Conservation (phyloP, 2,329 filamentous ascomycete genomes). For the Bertia moriformis region DNA sequence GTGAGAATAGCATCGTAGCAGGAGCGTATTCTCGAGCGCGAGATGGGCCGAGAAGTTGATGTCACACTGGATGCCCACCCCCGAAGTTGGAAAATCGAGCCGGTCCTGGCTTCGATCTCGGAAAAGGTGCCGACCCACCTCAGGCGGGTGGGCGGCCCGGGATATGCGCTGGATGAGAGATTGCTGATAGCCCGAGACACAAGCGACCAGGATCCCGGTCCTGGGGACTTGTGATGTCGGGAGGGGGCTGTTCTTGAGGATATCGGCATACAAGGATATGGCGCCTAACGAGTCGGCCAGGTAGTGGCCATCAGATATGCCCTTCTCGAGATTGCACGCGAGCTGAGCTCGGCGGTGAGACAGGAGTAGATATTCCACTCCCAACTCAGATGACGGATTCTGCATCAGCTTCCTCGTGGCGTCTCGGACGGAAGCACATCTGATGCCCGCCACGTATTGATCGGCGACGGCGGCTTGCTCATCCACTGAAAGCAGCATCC, state of each 20-base stretch:
- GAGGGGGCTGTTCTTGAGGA: not conserved
- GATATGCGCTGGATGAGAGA: conserved; percentile 5
- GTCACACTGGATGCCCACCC: conserved; percentile 74
- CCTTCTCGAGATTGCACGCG: not conserved
- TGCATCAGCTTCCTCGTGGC: no score
- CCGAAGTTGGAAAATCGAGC: conserved; percentile 65
- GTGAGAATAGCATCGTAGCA: conserved; percentile 70
- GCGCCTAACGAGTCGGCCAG: no score
- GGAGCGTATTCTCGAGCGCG: conserved; percentile 67
- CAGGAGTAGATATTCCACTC: not conserved
- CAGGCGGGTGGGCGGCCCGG: conserved; percentile 5
- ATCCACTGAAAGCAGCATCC: no score
- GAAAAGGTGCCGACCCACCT: no score
- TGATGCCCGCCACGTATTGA: not conserved
- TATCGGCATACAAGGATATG: not conserved
- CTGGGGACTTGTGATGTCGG: no score
- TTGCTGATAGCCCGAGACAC: conserved; percentile 3
- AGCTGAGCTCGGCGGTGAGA: not conserved
- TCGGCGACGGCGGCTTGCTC: not conserved
- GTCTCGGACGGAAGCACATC: not conserved
- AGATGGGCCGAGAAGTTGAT: conserved; percentile 83
- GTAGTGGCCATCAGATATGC: not conserved
- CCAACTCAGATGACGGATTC: no score
- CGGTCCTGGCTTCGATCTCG: conserved; percentile 39
- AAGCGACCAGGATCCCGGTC: not conserved